phyloP scores from a whole-genome alignment of 768 basidiomycete species.

The Mycena metata region DNA sequence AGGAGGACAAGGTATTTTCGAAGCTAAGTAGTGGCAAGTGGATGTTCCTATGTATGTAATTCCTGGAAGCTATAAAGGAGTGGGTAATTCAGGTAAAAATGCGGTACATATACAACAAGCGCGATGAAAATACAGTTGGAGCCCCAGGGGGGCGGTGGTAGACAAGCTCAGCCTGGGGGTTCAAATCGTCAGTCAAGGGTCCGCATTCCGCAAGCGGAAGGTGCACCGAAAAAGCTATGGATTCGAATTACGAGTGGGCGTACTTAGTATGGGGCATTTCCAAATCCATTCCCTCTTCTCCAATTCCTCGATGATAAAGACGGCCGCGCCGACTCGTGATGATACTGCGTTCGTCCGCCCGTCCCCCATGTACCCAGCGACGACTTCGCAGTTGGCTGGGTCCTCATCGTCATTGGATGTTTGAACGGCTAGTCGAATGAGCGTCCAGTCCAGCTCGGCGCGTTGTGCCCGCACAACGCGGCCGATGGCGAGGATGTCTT shows the following conservation, averaged over 20 bases:
- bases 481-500: conserved; percentile 34
- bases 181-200: conserved; percentile 5
- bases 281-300: conserved; percentile 71
- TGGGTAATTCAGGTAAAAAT: too few relatives aligned
- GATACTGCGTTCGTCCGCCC: conserved; percentile 57
- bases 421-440: conserved; percentile 5
- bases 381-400: conserved; percentile 73
- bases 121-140: too few relatives aligned
- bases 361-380: conserved; percentile 63
- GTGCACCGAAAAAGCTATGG: conserved; percentile 1
- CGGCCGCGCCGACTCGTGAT: conserved; percentile 70
- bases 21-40: too few relatives aligned
- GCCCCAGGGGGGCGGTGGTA: too few relatives aligned
- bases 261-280: conserved; percentile 56
- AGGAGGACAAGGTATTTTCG: too few relatives aligned
- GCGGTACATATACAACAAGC: too few relatives aligned
- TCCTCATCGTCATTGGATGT: neutral
- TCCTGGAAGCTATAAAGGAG: too few relatives aligned
- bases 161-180: neutral
- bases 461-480: conserved; percentile 15
- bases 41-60: too few relatives aligned
- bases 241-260: conserved; percentile 39
- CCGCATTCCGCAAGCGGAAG: neutral
- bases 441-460: conserved; percentile 34
- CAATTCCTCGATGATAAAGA: conserved; percentile 71